Conservation (phyloP, 495 filamentous ascomycete genomes). For the Lichina pygmaea region DNA sequence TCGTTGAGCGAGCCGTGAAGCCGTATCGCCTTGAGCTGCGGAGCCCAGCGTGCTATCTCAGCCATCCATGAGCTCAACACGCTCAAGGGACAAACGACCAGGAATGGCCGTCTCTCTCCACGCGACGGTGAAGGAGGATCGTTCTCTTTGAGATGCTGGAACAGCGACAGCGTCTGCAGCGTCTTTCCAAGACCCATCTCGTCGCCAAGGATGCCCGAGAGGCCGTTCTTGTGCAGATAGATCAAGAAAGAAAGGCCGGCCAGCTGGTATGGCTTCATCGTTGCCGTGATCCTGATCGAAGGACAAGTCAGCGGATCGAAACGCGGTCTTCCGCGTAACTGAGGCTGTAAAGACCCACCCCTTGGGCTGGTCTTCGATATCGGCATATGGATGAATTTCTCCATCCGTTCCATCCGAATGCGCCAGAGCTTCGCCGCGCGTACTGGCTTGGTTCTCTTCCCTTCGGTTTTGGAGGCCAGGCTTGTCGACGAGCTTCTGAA, state of each 20-base stretch:
- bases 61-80: constrained; percentile 28
- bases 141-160: constrained; percentile 21
- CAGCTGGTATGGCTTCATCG: constrained; percentile 37
- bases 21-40: constrained; percentile 23
- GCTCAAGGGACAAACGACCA: constrained; percentile 32
- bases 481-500: constrained; percentile 17
- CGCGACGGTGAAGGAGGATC: constrained; percentile 4
- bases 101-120: constrained; percentile 20
- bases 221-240: constrained; percentile 27
- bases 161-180: constrained; percentile 28
- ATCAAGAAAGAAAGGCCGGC: constrained; percentile 33
- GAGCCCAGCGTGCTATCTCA: constrained; percentile 30
- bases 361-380: constrained; percentile 20
- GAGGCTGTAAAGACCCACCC: constrained; percentile 10
- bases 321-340: no score
- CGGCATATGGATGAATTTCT: constrained; percentile 13
- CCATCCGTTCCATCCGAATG: constrained; percentile 1
- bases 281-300: constrained; percentile 15
- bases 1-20: constrained; percentile 28
- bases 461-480: background rate
- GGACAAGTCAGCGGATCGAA: background rate
- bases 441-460: background rate
- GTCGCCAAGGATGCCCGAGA: constrained; percentile 30
- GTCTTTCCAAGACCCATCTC: constrained; percentile 44
- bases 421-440: background rate